phyloP scores from a whole-genome alignment of 768 basidiomycete genomes.

The Mycena metata region DNA sequence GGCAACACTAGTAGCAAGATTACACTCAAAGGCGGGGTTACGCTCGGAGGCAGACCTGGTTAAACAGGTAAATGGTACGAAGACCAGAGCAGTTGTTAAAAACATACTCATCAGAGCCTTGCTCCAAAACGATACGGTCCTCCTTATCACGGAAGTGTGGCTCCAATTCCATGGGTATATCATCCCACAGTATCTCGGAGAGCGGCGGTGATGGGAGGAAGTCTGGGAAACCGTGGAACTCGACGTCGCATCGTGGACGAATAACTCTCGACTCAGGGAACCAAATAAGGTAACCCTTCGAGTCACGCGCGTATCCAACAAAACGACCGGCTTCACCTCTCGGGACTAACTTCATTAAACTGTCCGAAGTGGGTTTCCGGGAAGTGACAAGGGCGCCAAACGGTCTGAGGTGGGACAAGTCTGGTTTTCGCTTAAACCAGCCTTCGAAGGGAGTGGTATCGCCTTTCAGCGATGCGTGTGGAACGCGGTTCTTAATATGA shows the following conservation, averaged over 20 bases:
- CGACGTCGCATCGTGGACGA: constrained; percentile 28
- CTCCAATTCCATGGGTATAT: constrained; percentile 22
- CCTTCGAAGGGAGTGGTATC: constrained; percentile 21
- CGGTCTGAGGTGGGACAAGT: constrained; percentile 30
- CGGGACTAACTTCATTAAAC: background rate
- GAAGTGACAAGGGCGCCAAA: constrained; percentile 34
- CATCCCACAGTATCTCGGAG: constrained; percentile 36
- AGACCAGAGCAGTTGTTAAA: too few relatives aligned
- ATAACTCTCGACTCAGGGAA: constrained; percentile 25
- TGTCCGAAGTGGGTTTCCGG: constrained; percentile 26
- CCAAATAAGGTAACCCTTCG: constrained; percentile 41
- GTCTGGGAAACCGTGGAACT: constrained; percentile 35
- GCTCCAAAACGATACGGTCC: constrained; percentile 14
- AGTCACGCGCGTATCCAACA: constrained; percentile 35
- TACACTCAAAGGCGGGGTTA: constrained; percentile 8
- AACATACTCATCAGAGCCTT: too few relatives aligned
- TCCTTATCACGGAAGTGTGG: constrained; percentile 4
- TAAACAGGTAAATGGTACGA: too few relatives aligned
- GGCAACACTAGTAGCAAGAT: too few relatives aligned
- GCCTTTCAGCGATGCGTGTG: background rate
- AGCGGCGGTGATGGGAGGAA: constrained; percentile 29
- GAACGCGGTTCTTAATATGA: constrained; percentile 32
- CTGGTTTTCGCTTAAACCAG: constrained; percentile 21
- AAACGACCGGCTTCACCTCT: constrained; percentile 34
- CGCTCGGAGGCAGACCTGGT: constrained; percentile 11